These are phyloP conservation scores for Botryotinia globosa DNA, from an alignment of 2,329 filamentous ascomycete genomes.

Conservation along the genomic window DNA sequence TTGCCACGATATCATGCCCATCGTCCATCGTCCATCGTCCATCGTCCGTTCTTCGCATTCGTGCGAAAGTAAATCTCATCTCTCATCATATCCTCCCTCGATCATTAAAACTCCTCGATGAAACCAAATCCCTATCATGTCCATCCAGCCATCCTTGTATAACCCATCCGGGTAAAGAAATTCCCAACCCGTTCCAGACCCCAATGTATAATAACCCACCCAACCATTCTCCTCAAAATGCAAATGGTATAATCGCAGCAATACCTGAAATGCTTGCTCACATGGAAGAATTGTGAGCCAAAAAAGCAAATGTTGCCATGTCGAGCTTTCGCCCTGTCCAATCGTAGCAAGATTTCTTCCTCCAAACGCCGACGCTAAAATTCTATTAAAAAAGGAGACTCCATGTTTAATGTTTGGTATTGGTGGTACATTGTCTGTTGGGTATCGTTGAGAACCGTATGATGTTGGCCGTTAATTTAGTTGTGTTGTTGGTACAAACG, in stretches of 20 bases:
- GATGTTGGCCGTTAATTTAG: constrained; percentile 14
- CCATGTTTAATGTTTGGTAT: constrained; percentile 10
- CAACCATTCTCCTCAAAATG: constrained; percentile 14
- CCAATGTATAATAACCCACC: constrained; percentile 6
- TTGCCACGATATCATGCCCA: background rate
- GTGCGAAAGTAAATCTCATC: background rate
- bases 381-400: constrained; percentile 7
- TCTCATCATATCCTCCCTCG: background rate
- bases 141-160: constrained; percentile 8
- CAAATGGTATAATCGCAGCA: constrained; percentile 9
- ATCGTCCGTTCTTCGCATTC: background rate
- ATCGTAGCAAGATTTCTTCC: constrained; percentile 6
- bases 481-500: constrained; percentile 15
- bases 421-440: constrained; percentile 13
- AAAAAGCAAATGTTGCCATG: constrained; percentile 4
- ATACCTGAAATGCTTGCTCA: constrained; percentile 6
- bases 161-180: constrained; percentile 8
- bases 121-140: background rate
- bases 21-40: background rate
- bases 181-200: background rate
- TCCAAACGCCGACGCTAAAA: constrained; percentile 17
- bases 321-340: background rate
- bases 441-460: constrained; percentile 16
- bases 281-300: background rate
- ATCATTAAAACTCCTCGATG: constrained; percentile 4